Percentiles rank a stretch among this genome's conserved stretches.
Evolutionary conservation across 2,329 filamentous ascomycete genomes (phyloP).

Genomic region (Ceratocystis destructans): DNA sequence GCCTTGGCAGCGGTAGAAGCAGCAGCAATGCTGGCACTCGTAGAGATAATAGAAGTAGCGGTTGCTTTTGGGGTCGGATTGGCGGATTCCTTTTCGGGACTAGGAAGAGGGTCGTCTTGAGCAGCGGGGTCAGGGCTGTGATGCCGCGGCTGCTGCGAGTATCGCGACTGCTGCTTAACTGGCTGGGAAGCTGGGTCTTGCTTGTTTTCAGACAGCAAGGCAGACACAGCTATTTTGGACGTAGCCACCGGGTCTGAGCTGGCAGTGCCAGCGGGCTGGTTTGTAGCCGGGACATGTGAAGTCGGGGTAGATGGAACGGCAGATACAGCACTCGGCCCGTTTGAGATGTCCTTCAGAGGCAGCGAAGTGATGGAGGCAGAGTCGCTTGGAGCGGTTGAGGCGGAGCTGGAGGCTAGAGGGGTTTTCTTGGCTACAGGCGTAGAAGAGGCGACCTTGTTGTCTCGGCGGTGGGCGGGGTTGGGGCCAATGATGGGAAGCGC

Average conservation of each 20-base stretch:
- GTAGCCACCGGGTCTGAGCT: not conserved
- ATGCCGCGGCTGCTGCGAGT: not conserved
- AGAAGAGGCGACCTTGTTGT: not conserved
- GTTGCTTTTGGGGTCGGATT: not conserved
- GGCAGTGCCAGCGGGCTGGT: not conserved
- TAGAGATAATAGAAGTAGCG: not conserved
- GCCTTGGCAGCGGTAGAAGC: not conserved
- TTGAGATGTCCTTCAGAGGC: not conserved
- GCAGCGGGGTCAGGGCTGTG: not conserved
- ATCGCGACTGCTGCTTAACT: not conserved
- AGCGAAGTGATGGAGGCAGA: not conserved
- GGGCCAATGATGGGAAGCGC: slow-evolving; percentile 12
- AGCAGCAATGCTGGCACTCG: no score
- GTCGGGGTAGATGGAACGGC: not conserved
- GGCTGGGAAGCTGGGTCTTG: not conserved
- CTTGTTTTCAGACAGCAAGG: not conserved
- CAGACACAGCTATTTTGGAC: not conserved
- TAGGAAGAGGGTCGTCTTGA: not conserved
- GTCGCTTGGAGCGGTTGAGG: not conserved
- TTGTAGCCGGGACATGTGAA: not conserved
- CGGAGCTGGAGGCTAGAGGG: not conserved
- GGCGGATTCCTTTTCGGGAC: not conserved
- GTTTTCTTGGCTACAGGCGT: not conserved
- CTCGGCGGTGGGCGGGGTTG: slow-evolving; percentile 1
- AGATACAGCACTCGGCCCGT: not conserved